Evolutionary conservation across 208 protist species (phyloP), one percentile per base, ranked within the genome.

Genomic region (Acanthamoeba castellanii): DNA sequence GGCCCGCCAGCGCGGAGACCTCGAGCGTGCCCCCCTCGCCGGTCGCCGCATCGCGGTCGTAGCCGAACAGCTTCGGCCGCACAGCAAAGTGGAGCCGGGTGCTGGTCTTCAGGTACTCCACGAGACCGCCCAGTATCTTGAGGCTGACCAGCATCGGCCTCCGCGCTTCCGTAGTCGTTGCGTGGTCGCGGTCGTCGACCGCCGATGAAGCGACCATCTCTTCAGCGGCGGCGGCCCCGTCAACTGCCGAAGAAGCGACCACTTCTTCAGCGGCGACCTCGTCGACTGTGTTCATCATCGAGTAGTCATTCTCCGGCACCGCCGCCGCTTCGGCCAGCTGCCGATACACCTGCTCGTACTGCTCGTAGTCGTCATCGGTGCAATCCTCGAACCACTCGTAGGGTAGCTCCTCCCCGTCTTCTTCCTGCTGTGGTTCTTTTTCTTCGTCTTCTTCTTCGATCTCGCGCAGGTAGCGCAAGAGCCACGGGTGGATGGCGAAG

Each of bases 401-500:
- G 45, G 45, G 45, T 47, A 2, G 45, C 45, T 47, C 45, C 45
- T 47, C 14, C 6, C n/a, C 30, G 68, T 76, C 68, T 30, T 64
- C 57, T 1, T 13, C 20, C 57, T 64, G 20, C 13, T 64, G 20
- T 61, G 5, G 20, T 7, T 25, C 11, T 18, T 14, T 0, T 27
- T 64, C 22, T 18, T 64, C 57, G 3, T 64, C 16, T 14, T 70
- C 61, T 13, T 70, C 30, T 74, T 74, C 81, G 9, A 88, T 5
- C 81, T 88, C 50, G 50, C 52, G 81, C 45, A 88, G 81, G 27
- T 64, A 88, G 45, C 32, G 81, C 22, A 88, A 8, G 9, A 88
- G 45, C 81, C 81, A 88, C 30, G 81, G 81, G 25, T 88, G 81
- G 32, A 88, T 37, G 6, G 81, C 52, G 1, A 88, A 27, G 20